Evolutionary conservation across 2,329 filamentous ascomycete genomes (phyloP).

Genomic region (Diaporthe capsici): DNA sequence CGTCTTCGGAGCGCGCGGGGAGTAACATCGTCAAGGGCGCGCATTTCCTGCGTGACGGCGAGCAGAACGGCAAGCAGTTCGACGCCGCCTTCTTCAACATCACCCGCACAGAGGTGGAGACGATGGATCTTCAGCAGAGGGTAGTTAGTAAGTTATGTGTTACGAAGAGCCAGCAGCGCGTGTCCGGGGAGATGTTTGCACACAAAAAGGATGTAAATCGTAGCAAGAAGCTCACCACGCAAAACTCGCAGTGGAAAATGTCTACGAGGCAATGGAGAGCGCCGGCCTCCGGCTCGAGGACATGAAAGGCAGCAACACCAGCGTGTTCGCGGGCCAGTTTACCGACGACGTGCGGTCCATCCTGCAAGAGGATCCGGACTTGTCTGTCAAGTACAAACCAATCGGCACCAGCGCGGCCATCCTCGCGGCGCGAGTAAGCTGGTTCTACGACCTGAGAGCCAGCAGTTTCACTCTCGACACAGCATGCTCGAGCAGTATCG

Average conservation of each 20-base stretch:
- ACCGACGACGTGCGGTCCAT: conserved; percentile 51
- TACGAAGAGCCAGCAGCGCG: background rate
- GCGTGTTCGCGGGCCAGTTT: conserved; percentile 52
- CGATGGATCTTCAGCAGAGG: conserved; percentile 37
- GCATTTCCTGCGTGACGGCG: conserved; percentile 37
- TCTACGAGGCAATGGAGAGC: conserved; percentile 39
- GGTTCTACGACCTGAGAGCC: conserved; percentile 58
- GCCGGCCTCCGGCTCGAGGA: conserved; percentile 44
- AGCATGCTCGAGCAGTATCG: conserved; percentile 59
- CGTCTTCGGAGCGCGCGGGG: conserved; percentile 26
- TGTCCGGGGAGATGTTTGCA: background rate
- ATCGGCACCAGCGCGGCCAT: conserved; percentile 55
- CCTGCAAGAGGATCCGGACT: conserved; percentile 46
- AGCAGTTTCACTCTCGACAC: conserved; percentile 62
- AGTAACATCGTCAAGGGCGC: conserved; percentile 35
- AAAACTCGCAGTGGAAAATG: conserved; percentile 34
- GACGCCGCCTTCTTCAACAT: conserved; percentile 40
- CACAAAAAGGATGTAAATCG: background rate
- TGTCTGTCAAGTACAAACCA: conserved; percentile 49
- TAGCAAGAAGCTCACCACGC: conserved; percentile 19
- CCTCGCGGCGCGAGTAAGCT: conserved; percentile 57
- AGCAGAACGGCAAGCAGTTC: conserved; percentile 37
- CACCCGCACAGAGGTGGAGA: conserved; percentile 35
- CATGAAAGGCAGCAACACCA: conserved; percentile 52
- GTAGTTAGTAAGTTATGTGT: conserved; percentile 36